phyloP scores from a whole-genome alignment of 352 stramenopile species.

The Phytophthora nicotianae region DNA sequence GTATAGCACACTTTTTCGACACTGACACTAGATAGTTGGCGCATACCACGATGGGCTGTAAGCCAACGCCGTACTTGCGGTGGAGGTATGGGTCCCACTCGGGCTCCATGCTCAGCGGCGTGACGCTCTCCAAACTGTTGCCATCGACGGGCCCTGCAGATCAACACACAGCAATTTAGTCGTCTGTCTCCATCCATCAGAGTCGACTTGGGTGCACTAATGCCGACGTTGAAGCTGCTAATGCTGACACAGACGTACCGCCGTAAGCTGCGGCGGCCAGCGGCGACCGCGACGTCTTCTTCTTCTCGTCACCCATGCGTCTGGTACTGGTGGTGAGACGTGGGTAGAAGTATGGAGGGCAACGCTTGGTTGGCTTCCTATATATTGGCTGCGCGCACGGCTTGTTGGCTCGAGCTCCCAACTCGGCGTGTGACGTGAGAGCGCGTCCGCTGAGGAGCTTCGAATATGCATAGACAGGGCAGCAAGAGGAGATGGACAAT shows the following conservation, averaged over 20 bases:
- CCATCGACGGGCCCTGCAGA: slow-evolving; percentile 23
- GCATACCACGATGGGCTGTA: slow-evolving; percentile 52
- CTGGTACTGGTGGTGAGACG: background rate
- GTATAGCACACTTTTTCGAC: slow-evolving; percentile 1
- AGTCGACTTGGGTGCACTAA: slow-evolving; percentile 1
- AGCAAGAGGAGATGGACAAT: slow-evolving; percentile 9
- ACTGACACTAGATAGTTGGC: background rate
- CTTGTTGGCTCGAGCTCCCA: slow-evolving; percentile 16
- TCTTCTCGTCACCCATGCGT: slow-evolving; percentile 43
- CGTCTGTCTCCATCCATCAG: slow-evolving; percentile 23
- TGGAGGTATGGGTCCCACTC: slow-evolving; percentile 66
- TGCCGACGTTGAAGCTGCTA: slow-evolving; percentile 36
- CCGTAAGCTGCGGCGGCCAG: slow-evolving; percentile 22
- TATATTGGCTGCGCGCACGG: background rate
- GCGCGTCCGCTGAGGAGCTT: slow-evolving; percentile 37
- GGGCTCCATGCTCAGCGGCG: slow-evolving; percentile 38
- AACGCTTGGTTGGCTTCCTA: background rate
- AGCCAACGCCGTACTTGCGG: slow-evolving; percentile 50
- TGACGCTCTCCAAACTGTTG: slow-evolving; percentile 36
- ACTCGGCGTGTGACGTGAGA: slow-evolving; percentile 40
- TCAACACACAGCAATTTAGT: slow-evolving; percentile 6
- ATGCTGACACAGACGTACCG: slow-evolving; percentile 22
- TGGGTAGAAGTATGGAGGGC: background rate
- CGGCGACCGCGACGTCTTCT: slow-evolving; percentile 22
- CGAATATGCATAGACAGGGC: slow-evolving; percentile 28